A percentile compares a stretch with the other conserved stretches of the same genome.
phyloP scores from a whole-genome alignment of 2,329 filamentous ascomycete species.

The Calonectria pteridis region DNA sequence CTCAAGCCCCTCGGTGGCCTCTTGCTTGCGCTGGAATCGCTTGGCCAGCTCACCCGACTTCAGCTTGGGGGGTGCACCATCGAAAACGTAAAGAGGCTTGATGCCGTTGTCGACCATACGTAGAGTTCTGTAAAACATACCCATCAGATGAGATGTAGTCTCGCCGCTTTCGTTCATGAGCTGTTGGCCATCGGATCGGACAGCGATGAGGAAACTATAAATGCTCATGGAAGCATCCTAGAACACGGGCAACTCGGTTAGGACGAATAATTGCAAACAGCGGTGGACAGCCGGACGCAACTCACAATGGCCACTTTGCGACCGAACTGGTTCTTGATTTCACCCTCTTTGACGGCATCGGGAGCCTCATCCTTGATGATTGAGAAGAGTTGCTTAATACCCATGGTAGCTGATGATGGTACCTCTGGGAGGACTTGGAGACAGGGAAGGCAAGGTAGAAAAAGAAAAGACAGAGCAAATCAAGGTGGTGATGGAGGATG shows the following conservation, averaged over 20 bases:
- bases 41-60: slow-evolving; percentile 98
- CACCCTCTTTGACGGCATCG: slow-evolving; percentile 94
- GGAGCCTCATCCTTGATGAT: slow-evolving; percentile 94
- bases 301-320: slow-evolving; percentile 97
- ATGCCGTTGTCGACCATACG: slow-evolving; percentile 99
- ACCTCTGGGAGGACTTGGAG: slow-evolving; percentile 5
- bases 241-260: slow-evolving; percentile 16
- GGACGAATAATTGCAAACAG: background rate
- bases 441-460: background rate
- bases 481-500: background rate
- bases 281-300: slow-evolving; percentile 30
- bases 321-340: slow-evolving; percentile 99
- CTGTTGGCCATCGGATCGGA: slow-evolving; percentile 96
- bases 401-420: slow-evolving; percentile 57
- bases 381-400: slow-evolving; percentile 80
- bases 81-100: slow-evolving; percentile 98
- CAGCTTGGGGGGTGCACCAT: slow-evolving; percentile 95
- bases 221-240: slow-evolving; percentile 88
- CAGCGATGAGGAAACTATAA: slow-evolving; percentile 98
- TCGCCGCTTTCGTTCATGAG: slow-evolving; percentile 95
- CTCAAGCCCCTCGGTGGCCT: slow-evolving; percentile 89
- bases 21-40: slow-evolving; percentile 93
- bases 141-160: slow-evolving; percentile 98
- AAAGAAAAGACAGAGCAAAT: background rate
- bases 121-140: slow-evolving; percentile 98